phyloP scores from a whole-genome alignment of 129 eudicot species.

The Smallanthus sonchifolius region DNA sequence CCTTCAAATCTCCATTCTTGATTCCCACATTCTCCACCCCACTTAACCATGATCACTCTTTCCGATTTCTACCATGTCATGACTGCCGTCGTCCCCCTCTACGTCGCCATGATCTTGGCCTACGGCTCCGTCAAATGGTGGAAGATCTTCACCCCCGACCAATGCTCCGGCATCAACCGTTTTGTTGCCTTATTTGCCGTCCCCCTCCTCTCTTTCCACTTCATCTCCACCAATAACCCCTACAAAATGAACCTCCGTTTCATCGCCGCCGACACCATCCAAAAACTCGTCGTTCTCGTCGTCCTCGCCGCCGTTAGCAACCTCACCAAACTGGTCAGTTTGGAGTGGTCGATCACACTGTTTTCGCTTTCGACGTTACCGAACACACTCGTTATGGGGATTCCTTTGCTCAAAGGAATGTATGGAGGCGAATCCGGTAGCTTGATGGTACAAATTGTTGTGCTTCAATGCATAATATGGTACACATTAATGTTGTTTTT shows the following conservation, averaged over 20 bases:
- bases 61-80: slow-evolving; percentile 78
- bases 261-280: slow-evolving; percentile 84
- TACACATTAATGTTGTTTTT: slow-evolving; percentile 75
- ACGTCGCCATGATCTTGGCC: slow-evolving; percentile 81
- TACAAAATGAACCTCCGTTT: slow-evolving; percentile 65
- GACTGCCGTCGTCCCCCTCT: slow-evolving; percentile 87
- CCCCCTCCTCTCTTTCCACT: slow-evolving; percentile 75
- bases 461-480: slow-evolving; percentile 79
- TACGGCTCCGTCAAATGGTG: slow-evolving; percentile 88
- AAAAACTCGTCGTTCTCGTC: slow-evolving; percentile 54
- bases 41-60: slow-evolving; percentile 39
- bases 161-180: slow-evolving; percentile 84
- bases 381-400: slow-evolving; percentile 78
- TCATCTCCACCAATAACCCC: slow-evolving; percentile 69
- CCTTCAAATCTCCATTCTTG: slow-evolving; percentile 2
- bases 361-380: slow-evolving; percentile 77
- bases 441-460: slow-evolving; percentile 82
- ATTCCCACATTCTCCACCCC: neutral
- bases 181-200: slow-evolving; percentile 83
- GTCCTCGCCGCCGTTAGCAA: slow-evolving; percentile 45
- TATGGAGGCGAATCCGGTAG: slow-evolving; percentile 66
- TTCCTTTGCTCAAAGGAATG: slow-evolving; percentile 75
- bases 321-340: slow-evolving; percentile 38
- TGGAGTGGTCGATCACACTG: slow-evolving; percentile 71
- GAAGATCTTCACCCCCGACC: slow-evolving; percentile 83